Evolutionary conservation across 2,329 filamentous ascomycete genomes (phyloP), one percentile per base, ranked within the genome.

Genomic region (Exophiala xenobiotica): DNA sequence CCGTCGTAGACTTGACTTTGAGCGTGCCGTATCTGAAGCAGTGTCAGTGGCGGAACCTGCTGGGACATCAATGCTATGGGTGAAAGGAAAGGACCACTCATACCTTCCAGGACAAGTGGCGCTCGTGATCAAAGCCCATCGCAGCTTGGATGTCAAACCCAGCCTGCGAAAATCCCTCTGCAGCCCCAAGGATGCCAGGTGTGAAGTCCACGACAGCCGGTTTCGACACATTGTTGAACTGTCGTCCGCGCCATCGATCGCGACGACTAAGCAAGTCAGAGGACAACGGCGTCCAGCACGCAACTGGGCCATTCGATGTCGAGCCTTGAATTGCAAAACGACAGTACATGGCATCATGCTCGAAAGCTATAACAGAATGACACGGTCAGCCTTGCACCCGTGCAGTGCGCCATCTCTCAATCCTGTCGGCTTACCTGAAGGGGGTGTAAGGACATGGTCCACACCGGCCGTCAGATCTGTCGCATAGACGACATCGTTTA

Each of bases 81-180:
- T 27, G 26, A 6, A 6, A 27, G 12, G 12, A 12, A 27, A 27
- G 26, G n/a, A n/a, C n/a, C n/a, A n/a, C n/a, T 29, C 18, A 18
- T 37, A 46, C 49, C 45, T 53, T 56, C 53, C 49, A 56, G 1
- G 53, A 49, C 18, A 49, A 12, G 23, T 56, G 35, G 22, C 31
- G 53, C 22, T 41, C 31, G 8, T 48, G 43, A 26, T 53, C 42
- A 49, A 56, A 56, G 26, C 40, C 45, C 3, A 56, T 20, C n/a
- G 44, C 49, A 18, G 37, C 44, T 16, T 38, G 22, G 19, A 56
- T 49, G 0, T 42, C 35, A 24, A 40, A 53, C 2, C 49, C 50
- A 19, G 44, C 53, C 31, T 56, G 49, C 18, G 43, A 40, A 39
- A 56, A 56, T 33, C 53, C 53, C 23, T 56, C 53, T 5, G 53